Evolutionary conservation across 305 asterid species (phyloP).

Genomic region (Fraxinus nigra): DNA sequence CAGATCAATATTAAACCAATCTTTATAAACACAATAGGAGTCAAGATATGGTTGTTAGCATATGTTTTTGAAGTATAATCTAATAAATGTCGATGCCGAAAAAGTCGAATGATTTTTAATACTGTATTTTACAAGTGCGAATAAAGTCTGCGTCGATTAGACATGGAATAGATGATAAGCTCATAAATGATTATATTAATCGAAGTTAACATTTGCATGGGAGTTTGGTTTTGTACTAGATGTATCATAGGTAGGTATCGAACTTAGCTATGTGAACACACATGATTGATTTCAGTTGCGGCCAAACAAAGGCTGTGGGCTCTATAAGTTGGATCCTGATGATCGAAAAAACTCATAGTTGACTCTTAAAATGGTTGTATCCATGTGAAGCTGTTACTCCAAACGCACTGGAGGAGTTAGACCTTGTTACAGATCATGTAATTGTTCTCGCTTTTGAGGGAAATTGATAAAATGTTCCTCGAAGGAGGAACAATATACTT

Average conservation of each 20-base stretch:
- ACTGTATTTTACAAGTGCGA: background rate
- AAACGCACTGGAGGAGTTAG: background rate
- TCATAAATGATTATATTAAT: no score
- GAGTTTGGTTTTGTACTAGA: background rate
- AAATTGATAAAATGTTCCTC: background rate
- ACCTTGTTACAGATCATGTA: background rate
- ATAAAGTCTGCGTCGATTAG: background rate
- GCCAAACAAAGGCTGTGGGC: background rate
- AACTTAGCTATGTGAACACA: background rate
- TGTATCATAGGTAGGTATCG: background rate
- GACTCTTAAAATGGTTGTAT: background rate
- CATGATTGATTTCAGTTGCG: background rate
- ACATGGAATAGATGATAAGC: background rate
- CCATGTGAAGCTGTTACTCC: background rate
- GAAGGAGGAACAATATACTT: background rate
- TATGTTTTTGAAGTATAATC: slow-evolving; percentile 30
- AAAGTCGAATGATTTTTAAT: background rate
- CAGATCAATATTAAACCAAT: slow-evolving; percentile 14
- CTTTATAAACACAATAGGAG: background rate
- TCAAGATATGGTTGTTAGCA: slow-evolving; percentile 11
- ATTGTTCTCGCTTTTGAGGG: background rate
- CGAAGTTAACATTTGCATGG: background rate
- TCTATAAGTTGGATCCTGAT: background rate
- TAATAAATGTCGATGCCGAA: background rate
- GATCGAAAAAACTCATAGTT: no score